Evolutionary conservation across 306 rosid genomes (phyloP), one percentile per base, ranked within the genome.

Genomic region (Dryas octopetala): DNA sequence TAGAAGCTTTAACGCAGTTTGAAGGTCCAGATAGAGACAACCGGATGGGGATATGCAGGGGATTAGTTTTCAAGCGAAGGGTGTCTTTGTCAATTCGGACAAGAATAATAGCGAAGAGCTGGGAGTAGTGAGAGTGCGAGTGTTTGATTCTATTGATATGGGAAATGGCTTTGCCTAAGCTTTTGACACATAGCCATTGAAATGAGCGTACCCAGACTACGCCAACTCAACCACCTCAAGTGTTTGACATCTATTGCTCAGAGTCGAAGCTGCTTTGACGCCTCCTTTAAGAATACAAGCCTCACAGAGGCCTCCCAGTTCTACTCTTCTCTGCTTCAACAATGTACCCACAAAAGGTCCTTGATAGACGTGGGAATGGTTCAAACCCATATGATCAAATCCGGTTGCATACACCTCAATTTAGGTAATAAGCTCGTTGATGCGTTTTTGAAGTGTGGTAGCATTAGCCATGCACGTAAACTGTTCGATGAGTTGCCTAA

Each of bases 401-500:
- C 79, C 5, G 86, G 90, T 44, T 62, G 16, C 15, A 67, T 79
- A 46, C 62, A 66, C 75, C 51, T 61, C 15, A 60, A 59, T 3
- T 9, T 81, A 43, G 87, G 85, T 54, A 89, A 85, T 69, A 88
- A 85, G 80, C 89, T 90, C 66, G 74, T 85, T 59, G 85, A 87
- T 73, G 86, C 72, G 12, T 84, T 71, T 55, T 10, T 91, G 11
- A 89, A 91, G 75, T 87, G 91, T 47, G 83, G 84, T 0, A 73
- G 74, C 77, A n/a, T 85, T 5, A 68, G 52, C 11, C 79, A 85
- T 73, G 91, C 91, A 48, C 89, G 90, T 47, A 85, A 74, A 66
- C 1, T 89, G 78, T 89, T 91, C 65, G 92, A 91, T 15, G 89
- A 87, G 75, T 62, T 91, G 80, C 85, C 89, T 70, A 46, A 71